These are phyloP conservation scores for Botrytis cinerea DNA, from an alignment of 2,329 filamentous ascomycete species.

Conservation along the genomic window DNA sequence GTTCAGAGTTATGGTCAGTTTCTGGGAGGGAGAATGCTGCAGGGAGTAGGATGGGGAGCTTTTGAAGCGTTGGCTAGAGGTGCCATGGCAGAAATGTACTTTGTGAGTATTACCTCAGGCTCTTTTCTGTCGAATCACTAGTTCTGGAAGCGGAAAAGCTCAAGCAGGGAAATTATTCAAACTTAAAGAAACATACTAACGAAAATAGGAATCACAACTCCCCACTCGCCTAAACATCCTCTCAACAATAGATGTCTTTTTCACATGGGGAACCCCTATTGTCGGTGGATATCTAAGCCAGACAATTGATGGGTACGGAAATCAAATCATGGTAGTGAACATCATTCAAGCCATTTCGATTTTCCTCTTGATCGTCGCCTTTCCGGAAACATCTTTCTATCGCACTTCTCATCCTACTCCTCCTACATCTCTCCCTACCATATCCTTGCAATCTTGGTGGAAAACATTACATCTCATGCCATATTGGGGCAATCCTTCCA, in stretches of 20 bases:
- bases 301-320: constrained; percentile 45
- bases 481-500: constrained; percentile 22
- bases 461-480: constrained; percentile 25
- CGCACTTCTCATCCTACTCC: constrained; percentile 39
- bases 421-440: constrained; percentile 21
- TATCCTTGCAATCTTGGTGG: constrained; percentile 10
- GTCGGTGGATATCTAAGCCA: constrained; percentile 53
- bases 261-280: constrained; percentile 57
- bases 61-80: constrained; percentile 56
- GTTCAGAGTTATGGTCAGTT: constrained; percentile 49
- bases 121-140: not conserved
- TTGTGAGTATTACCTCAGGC: constrained; percentile 45
- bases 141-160: not conserved
- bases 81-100: constrained; percentile 59
- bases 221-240: constrained; percentile 35
- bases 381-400: constrained; percentile 56
- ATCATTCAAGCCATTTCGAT: constrained; percentile 51
- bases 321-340: constrained; percentile 55
- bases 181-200: not conserved
- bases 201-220: constrained; percentile 15
- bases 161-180: not conserved
- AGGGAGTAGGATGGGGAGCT: constrained; percentile 60
- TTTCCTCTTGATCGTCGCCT: constrained; percentile 50
- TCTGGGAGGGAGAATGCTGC: constrained; percentile 55
- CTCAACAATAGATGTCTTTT: constrained; percentile 32